These are phyloP conservation scores for Cucurbita argyrosperma DNA, from an alignment of 306 rosid genomes.

Conservation along the genomic window DNA sequence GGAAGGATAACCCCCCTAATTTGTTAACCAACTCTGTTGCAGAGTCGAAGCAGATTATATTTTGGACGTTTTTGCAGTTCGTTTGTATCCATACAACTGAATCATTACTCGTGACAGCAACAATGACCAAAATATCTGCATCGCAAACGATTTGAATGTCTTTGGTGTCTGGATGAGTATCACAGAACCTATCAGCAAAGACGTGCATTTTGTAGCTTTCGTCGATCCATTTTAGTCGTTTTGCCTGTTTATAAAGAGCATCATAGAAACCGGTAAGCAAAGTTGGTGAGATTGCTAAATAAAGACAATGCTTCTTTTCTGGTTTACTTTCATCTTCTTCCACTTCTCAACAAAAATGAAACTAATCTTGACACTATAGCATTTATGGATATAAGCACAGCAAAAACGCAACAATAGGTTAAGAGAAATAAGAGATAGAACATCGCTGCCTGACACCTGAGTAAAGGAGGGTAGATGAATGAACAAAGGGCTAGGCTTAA, in stretches of 20 bases:
- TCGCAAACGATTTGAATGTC: constrained; percentile 16
- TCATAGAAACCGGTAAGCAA: not conserved
- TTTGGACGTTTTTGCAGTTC: constrained; percentile 17
- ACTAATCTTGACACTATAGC: not conserved
- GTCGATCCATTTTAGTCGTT: constrained; percentile 74
- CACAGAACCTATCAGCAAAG: constrained; percentile 32
- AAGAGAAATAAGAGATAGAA: too few species aligned
- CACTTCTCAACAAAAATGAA: not conserved
- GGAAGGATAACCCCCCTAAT: constrained; percentile 51
- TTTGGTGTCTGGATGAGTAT: constrained; percentile 7
- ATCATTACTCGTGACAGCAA: constrained; percentile 42
- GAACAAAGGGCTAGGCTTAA: too few species aligned
- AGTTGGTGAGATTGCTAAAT: not conserved
- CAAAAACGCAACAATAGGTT: not conserved
- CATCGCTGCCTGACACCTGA: not conserved
- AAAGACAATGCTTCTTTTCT: not conserved
- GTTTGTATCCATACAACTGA: constrained; percentile 35
- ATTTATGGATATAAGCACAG: not conserved
- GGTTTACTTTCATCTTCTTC: not conserved
- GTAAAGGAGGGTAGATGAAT: too few species aligned
- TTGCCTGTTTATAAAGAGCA: constrained; percentile 32
- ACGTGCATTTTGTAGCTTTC: constrained; percentile 60
- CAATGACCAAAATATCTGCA: constrained; percentile 50
- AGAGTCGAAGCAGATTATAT: constrained; percentile 57
- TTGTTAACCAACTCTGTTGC: constrained; percentile 38